Evolutionary conservation across 1,284 basidiomycete genomes (phyloP).

Genomic region (Clitocybe nebularis): DNA sequence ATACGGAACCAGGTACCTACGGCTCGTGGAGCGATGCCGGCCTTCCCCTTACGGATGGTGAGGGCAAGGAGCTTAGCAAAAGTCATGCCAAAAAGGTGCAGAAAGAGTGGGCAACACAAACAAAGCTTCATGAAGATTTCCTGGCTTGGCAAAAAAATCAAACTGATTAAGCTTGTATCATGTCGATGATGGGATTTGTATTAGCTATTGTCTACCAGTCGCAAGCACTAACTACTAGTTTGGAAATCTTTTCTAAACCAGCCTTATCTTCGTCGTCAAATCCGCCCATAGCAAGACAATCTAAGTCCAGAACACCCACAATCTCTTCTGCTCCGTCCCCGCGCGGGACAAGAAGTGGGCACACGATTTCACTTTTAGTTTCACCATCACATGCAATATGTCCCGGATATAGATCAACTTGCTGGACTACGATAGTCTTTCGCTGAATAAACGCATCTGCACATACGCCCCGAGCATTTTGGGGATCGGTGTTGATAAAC

Average conservation of each 20-base stretch:
- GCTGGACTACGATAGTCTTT: constrained; percentile 58
- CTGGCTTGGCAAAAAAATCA: constrained; percentile 52
- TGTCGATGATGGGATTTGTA: constrained; percentile 4
- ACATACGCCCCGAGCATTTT: constrained; percentile 71
- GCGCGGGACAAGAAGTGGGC: constrained; percentile 56
- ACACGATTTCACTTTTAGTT: constrained; percentile 84
- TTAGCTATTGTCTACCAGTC: constrained; percentile 29
- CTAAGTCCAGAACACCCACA: constrained; percentile 82
- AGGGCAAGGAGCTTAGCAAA: constrained; percentile 87
- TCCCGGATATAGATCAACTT: constrained; percentile 79
- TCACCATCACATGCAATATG: constrained; percentile 89
- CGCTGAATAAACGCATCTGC: constrained; percentile 66
- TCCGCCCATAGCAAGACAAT: constrained; percentile 68
- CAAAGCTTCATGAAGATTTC: constrained; percentile 77
- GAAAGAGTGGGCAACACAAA: constrained; percentile 80
- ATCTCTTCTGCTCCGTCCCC: constrained; percentile 32
- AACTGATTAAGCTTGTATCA: too few species aligned
- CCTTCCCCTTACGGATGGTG: constrained; percentile 78
- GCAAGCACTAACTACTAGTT: constrained; percentile 47
- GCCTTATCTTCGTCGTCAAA: constrained; percentile 73
- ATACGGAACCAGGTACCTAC: constrained; percentile 67
- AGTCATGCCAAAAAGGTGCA: constrained; percentile 74
- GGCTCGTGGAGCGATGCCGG: constrained; percentile 83
- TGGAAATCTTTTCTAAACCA: constrained; percentile 70
- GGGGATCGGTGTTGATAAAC: constrained; percentile 59